phyloP scores from a whole-genome alignment of 306 rosid genomes.

The Hippophae tibetana region DNA sequence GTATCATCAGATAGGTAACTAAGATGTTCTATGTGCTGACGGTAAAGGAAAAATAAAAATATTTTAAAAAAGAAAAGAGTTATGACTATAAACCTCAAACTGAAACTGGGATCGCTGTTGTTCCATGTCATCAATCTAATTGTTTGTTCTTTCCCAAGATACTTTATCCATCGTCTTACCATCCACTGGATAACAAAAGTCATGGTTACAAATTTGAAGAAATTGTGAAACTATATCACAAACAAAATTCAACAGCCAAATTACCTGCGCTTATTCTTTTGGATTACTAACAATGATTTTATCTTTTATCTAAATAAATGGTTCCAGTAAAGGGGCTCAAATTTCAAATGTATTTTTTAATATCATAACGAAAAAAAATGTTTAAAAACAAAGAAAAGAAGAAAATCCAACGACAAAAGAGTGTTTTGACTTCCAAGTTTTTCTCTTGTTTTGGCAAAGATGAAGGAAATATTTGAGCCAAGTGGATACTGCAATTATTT shows the following conservation, averaged over 20 bases:
- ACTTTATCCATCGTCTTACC: slow-evolving; percentile 74
- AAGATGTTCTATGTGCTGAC: slow-evolving; percentile 8
- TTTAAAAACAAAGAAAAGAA: too few relatives aligned
- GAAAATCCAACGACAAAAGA: too few relatives aligned
- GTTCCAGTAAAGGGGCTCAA: not conserved
- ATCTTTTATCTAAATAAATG: not conserved
- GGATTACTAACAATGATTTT: not conserved
- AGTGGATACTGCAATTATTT: too few relatives aligned
- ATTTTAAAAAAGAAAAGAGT: slow-evolving; percentile 9
- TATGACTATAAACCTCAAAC: slow-evolving; percentile 52
- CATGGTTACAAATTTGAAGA: not conserved
- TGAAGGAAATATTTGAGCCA: too few relatives aligned
- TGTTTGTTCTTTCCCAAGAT: slow-evolving; percentile 78
- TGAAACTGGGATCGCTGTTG: slow-evolving; percentile 72
- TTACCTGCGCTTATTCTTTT: too few relatives aligned
- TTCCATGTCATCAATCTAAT: slow-evolving; percentile 78
- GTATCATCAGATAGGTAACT: slow-evolving; percentile 17
- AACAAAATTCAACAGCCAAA: not conserved
- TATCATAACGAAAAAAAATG: too few relatives aligned
- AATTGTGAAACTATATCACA: not conserved
- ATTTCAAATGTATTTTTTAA: too few relatives aligned
- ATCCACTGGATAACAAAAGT: slow-evolving; percentile 52
- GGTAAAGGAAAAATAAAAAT: not conserved
- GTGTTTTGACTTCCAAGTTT: too few relatives aligned
- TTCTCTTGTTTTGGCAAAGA: too few relatives aligned